phyloP scores from a whole-genome alignment of 106 monocot genomes.

The Cymbidium sinense region DNA sequence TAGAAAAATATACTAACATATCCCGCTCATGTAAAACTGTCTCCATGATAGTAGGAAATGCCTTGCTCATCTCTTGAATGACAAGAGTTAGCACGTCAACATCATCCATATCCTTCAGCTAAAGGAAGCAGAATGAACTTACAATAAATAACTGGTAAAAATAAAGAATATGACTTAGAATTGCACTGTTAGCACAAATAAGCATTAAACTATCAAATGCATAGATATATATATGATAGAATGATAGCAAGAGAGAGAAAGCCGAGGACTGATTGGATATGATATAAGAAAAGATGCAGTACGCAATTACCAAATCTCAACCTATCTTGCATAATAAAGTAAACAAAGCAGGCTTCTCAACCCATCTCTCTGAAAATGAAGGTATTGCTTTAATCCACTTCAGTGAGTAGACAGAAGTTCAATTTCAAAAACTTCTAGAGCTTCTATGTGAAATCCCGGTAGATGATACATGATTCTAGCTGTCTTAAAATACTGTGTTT shows the following conservation, averaged over 20 bases:
- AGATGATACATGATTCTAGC: not conserved
- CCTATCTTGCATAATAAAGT: too few relatives aligned
- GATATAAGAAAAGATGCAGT: too few relatives aligned
- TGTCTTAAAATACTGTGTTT: not conserved
- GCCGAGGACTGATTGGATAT: too few relatives aligned
- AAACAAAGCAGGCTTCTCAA: too few relatives aligned
- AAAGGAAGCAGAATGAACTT: conserved; percentile 22
- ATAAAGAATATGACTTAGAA: not conserved
- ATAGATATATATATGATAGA: too few relatives aligned
- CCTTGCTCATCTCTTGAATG: conserved; percentile 98
- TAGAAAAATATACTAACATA: conserved; percentile 50
- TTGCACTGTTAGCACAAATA: not conserved
- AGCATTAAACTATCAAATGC: not conserved
- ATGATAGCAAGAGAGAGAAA: too few relatives aligned
- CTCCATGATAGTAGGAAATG: conserved; percentile 85
- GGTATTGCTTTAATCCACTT: too few relatives aligned
- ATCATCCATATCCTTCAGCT: conserved; percentile 93
- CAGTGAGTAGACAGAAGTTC: too few relatives aligned
- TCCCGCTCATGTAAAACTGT: conserved; percentile 91
- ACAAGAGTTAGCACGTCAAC: conserved; percentile 86
- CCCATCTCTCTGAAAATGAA: too few relatives aligned
- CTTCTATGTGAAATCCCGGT: too few relatives aligned
- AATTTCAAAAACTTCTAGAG: too few relatives aligned
- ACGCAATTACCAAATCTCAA: too few relatives aligned
- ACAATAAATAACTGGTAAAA: conserved; percentile 6